A percentile compares a stretch with the other conserved stretches of the same genome.
Conservation (phyloP, 371 early-diverging fungal genomes). For the Syncephalastrum racemosum region DNA sequence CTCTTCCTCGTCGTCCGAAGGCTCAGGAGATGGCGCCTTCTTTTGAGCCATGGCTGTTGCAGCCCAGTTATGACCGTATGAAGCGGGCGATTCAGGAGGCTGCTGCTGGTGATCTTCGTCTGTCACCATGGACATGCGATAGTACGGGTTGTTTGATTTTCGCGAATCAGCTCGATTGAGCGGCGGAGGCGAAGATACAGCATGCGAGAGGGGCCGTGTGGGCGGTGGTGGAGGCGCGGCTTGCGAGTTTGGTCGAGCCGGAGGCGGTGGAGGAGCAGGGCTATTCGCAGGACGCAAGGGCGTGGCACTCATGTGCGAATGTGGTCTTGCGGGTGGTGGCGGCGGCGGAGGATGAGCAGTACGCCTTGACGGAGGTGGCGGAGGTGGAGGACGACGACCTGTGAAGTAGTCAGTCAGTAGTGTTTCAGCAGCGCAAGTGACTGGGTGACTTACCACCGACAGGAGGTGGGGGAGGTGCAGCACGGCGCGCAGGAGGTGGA, state of each 20-base stretch:
- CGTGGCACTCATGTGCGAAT: conserved; percentile 5
- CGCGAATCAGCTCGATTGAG: background rate
- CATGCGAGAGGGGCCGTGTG: background rate
- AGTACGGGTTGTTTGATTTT: conserved; percentile 18
- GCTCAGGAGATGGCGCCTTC: too few species aligned
- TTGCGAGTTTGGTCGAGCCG: conserved; percentile 13
- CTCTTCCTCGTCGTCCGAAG: too few species aligned
- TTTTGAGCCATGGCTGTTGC: too few species aligned
- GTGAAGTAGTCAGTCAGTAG: background rate
- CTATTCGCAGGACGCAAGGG: background rate
- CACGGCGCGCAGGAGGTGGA: conserved; percentile 23
- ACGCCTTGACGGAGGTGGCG: conserved; percentile 28
- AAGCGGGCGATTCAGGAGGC: too few species aligned
- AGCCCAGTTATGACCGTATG: too few species aligned
- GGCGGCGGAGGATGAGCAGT: conserved; percentile 15
- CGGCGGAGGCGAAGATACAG: background rate
- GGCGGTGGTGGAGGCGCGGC: conserved; percentile 4
- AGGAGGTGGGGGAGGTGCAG: conserved; percentile 33
- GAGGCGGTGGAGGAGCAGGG: conserved; percentile 23
- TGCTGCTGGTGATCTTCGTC: too few species aligned
- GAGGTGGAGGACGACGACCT: conserved; percentile 48
- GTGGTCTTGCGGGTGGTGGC: conserved; percentile 18
- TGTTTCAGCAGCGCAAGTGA: too few species aligned
- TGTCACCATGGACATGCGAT: conserved; percentile 8
- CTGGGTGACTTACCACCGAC: conserved; percentile 28